A percentile compares a stretch with the other conserved stretches of the same genome.
Conservation (phyloP, 768 basidiomycete species). For the Obba rivulosa region DNA sequence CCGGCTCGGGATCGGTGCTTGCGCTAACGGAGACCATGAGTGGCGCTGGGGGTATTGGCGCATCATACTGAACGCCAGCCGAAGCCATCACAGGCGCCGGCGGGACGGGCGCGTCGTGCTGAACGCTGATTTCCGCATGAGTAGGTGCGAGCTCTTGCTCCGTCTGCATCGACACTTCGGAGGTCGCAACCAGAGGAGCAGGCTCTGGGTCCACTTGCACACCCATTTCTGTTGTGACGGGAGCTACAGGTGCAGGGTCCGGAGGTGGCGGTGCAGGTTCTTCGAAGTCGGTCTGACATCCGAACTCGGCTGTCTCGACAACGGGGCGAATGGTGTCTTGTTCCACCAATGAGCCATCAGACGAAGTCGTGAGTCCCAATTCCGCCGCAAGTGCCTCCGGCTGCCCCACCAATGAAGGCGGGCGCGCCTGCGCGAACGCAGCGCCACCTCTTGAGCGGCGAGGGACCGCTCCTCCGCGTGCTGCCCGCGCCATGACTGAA, state of each 20-base stretch:
- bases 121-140: constrained; percentile 37
- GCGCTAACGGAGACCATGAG: constrained; percentile 27
- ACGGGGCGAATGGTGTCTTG: constrained; percentile 28
- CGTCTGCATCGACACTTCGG: constrained; percentile 28
- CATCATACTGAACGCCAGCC: background rate
- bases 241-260: constrained; percentile 22
- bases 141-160: constrained; percentile 19
- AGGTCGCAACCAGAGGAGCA: constrained; percentile 8
- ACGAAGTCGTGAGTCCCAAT: constrained; percentile 41
- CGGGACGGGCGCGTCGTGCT: constrained; percentile 21
- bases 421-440: constrained; percentile 65
- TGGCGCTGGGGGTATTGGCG: constrained; percentile 10
- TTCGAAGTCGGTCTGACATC: constrained; percentile 61
- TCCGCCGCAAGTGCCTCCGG: constrained; percentile 64
- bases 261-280: constrained; percentile 25
- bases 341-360: constrained; percentile 32
- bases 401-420: constrained; percentile 63
- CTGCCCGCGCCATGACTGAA: constrained; percentile 45
- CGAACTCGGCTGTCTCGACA: constrained; percentile 56
- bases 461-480: constrained; percentile 42
- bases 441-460: constrained; percentile 61
- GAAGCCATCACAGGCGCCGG: constrained; percentile 1
- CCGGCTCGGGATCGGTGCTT: constrained; percentile 33
- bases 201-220: constrained; percentile 29
- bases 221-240: constrained; percentile 26